Base-by-base conservation (phyloP, 169 alveolate species). In the Ichthyophthirius multifiliis region DNA sequence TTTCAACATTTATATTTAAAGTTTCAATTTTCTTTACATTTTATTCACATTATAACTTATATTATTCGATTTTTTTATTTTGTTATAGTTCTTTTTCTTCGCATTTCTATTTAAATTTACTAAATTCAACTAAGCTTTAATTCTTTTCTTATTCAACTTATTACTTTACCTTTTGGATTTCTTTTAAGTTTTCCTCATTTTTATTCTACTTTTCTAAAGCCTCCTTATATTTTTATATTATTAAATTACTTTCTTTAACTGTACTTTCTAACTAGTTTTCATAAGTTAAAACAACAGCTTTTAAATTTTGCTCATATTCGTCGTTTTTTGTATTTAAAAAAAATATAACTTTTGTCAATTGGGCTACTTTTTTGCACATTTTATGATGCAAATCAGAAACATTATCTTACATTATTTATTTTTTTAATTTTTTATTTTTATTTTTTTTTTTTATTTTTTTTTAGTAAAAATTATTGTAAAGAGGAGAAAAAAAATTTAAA, bases 301-400 rank as follows among this genome's bases (percentile, higher is more conserved):
- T 71, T 12, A 81, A 65, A 73, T 81, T 81, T 32, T 62, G 30
- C 55, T 71, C 82, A 65, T 84, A 82, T 82, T 94, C 97, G 71
- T 91, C 96, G 41, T 90, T 90, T 84, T 93, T 90, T 12, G 96
- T 90, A 83, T 95, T 94, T 45, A 95, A 83, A 55, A 89, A 93
- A 83, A 92, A 93, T 27, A 95, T 95, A 35, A 95, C 98, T 75
- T 91, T 91, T 18, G 98, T 95, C 5, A 95, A 87, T 75, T 95
- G 88, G 6, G 97, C 96, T 15, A 95, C 93, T 83, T 95, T 95
- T 63, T 93, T 93, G 85, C 96, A 84, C 94, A 93, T 91, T 65
- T 92, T 86, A 71, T 93, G 94, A 47, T 90, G 95, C 15, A 90
- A 63, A 16, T 94, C 98, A 10, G 71, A 55, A 7, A 55, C 23